Conservation (phyloP, 176 grass and related monocot species). For the Urochloa ruziziensis region DNA sequence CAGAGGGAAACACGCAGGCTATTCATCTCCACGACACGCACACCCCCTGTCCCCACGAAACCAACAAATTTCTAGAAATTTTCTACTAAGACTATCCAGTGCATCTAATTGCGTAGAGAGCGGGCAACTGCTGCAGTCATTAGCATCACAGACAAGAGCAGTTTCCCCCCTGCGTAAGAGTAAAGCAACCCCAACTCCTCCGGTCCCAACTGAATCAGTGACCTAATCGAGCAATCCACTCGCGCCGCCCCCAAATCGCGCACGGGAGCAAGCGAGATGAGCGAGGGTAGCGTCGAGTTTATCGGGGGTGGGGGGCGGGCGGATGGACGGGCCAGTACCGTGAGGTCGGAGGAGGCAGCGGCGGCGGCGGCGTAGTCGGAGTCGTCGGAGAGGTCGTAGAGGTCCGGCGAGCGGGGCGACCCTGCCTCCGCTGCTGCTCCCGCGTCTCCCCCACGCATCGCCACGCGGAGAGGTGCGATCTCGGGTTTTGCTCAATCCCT, state of each 20-base stretch:
- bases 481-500: constrained; percentile 18
- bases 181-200: neutral
- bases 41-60: neutral
- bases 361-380: constrained; percentile 89
- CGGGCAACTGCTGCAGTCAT: neutral
- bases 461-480: constrained; percentile 7
- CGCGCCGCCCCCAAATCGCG: neutral
- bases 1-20: neutral
- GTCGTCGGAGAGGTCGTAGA: constrained; percentile 94
- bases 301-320: neutral
- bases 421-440: constrained; percentile 37
- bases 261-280: neutral
- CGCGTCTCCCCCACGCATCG: constrained; percentile 41
- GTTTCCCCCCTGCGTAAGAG: neutral
- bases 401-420: constrained; percentile 51
- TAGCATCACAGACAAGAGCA: neutral
- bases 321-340: neutral
- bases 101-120: neutral
- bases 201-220: neutral
- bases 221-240: constrained; percentile 17
- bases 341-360: constrained; percentile 22
- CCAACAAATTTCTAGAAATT: neutral
- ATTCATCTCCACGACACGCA: neutral
- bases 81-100: neutral
- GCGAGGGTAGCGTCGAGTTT: neutral